Percentiles rank a stretch among this genome's conserved stretches.
Evolutionary conservation across 169 alveolate species (phyloP).

Genomic region (Plasmodium berghei): DNA sequence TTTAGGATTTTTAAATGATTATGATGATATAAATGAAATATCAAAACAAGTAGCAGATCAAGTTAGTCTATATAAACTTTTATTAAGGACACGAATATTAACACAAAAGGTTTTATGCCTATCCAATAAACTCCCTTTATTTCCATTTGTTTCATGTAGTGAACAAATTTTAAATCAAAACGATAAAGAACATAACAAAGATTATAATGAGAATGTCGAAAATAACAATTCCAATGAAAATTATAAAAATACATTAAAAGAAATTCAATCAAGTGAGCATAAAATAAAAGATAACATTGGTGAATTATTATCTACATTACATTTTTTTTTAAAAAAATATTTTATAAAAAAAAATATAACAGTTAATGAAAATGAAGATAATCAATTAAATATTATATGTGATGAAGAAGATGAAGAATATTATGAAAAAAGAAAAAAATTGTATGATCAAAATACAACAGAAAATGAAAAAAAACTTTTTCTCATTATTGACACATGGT

Average conservation of each 20-base stretch:
- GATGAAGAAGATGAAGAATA: slow-evolving; percentile 73
- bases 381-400: slow-evolving; percentile 53
- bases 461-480: slow-evolving; percentile 66
- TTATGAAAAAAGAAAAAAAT: slow-evolving; percentile 43
- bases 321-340: slow-evolving; percentile 37
- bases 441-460: slow-evolving; percentile 42
- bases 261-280: slow-evolving; percentile 39
- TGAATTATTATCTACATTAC: slow-evolving; percentile 37
- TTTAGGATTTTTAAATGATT: slow-evolving; percentile 46
- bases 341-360: slow-evolving; percentile 40
- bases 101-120: slow-evolving; percentile 41
- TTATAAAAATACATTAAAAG: slow-evolving; percentile 1
- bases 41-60: slow-evolving; percentile 53
- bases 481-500: slow-evolving; percentile 66
- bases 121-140: slow-evolving; percentile 53
- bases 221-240: slow-evolving; percentile 2
- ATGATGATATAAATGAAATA: slow-evolving; percentile 67
- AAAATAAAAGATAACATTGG: slow-evolving; percentile 29
- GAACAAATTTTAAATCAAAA: slow-evolving; percentile 19
- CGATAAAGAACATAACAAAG: not conserved
- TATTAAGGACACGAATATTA: slow-evolving; percentile 68
- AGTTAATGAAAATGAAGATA: slow-evolving; percentile 27
- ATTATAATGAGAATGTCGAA: slow-evolving; percentile 2
- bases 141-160: slow-evolving; percentile 43
- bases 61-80: slow-evolving; percentile 38